Base-by-base conservation (phyloP, 106 monocot genomes). In the Dioscorea zingiberensis region DNA sequence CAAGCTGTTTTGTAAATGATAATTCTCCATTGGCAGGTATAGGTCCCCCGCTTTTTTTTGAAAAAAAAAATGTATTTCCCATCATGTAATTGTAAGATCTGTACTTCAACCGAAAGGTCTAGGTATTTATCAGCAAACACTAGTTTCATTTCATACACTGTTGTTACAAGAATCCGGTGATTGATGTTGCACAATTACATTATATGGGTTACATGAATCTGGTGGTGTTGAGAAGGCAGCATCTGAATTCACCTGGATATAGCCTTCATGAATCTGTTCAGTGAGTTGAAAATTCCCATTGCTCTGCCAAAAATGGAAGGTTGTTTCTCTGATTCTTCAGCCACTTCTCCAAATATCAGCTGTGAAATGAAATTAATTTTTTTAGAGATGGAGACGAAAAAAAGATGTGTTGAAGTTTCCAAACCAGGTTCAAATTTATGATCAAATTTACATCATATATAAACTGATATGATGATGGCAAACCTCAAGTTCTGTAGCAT, bases 401-500 rank as follows among this genome's bases (percentile, higher is more conserved):
- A 47, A 21, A 72, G 24, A 64, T 49, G 27, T 57, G 9, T 21
- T 23, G 30, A 55, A 13, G 12, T 29, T 30, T 54, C 21, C 17
- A 54, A 15, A 7, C 21, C 3, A 13, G 24, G 4, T 24, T 13
- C 24, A 13, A n/a, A 13, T 21, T 0, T 9, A 7, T 23, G 1
- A 25, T 22, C 13, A 23, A 58, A 24, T 22, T 1, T 21, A 58
- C 13, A 21, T 21, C 0, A 21, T 22, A 23, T 25, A 13, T 9
- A 13, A n/a, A 53, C 58, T 24, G 23, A 7, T 22, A 58, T 26
- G 10, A 1, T 0, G 55, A 7, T 2, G 32, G 27, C 68, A 73
- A 9, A 91, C 95, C 85, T 95, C 95, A 59, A 91, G 68, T 26
- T 95, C 95, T 13, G 88, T 76, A 46, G 91, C 78, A 84, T 87